phyloP scores from a whole-genome alignment of 768 basidiomycete genomes.

The Mycena vulgaris region DNA sequence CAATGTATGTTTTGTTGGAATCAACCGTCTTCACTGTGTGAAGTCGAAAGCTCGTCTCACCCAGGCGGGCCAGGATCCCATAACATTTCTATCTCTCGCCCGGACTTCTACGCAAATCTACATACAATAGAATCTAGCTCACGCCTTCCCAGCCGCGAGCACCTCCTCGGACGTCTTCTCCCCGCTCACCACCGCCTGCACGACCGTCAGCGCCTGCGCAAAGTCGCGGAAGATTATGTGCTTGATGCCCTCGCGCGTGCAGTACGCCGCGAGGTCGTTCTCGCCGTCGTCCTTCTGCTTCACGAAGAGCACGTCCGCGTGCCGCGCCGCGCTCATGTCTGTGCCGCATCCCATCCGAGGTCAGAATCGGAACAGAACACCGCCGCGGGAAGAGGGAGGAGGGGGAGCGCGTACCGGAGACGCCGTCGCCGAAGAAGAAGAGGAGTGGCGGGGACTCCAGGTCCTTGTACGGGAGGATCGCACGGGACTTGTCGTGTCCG shows the following conservation, averaged over 20 bases:
- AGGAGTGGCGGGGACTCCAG: slow-evolving; percentile 81
- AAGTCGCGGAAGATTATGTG: slow-evolving; percentile 88
- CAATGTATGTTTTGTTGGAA: too few species aligned
- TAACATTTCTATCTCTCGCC: too few species aligned
- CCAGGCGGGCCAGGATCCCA: too few species aligned
- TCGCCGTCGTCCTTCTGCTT: slow-evolving; percentile 84
- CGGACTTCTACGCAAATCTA: too few species aligned
- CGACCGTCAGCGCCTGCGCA: slow-evolving; percentile 68
- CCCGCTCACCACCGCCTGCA: slow-evolving; percentile 81
- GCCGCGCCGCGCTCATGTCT: slow-evolving; percentile 94
- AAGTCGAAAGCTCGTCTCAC: too few species aligned
- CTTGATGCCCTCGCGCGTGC: slow-evolving; percentile 81
- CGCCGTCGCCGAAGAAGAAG: slow-evolving; percentile 99
- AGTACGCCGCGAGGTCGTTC: slow-evolving; percentile 91
- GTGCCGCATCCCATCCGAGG: neutral
- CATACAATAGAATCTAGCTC: too few species aligned
- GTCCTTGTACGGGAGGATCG: slow-evolving; percentile 91
- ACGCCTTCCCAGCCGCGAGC: slow-evolving; percentile 40
- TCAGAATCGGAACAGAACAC: too few species aligned
- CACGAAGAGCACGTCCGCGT: slow-evolving; percentile 96
- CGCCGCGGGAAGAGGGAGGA: too few species aligned
- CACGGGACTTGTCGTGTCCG: slow-evolving; percentile 97
- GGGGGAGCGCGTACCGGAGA: slow-evolving; percentile 90
- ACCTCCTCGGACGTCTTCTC: slow-evolving; percentile 72
- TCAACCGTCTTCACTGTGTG: too few species aligned